A percentile compares a stretch with the other conserved stretches of the same genome.
Evolutionary conservation across 441 rosid species (phyloP).

Genomic region (Gossypium lobatum): DNA sequence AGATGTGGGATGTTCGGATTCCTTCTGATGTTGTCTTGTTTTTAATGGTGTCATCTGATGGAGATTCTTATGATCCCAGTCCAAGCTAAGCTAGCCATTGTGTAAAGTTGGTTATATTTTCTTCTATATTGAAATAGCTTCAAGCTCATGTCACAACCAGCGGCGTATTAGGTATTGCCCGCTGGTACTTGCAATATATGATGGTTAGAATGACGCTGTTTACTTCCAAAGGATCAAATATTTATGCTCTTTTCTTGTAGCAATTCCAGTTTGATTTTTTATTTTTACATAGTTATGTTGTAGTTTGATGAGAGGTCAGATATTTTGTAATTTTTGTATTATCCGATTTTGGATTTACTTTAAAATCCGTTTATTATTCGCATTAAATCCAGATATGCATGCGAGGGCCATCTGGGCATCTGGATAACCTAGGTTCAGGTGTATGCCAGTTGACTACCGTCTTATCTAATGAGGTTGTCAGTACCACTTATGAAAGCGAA

Average conservation of each 20-base stretch:
- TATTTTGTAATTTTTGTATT: too few species aligned
- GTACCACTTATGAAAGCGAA: too few species aligned
- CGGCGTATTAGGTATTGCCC: slow-evolving; percentile 10
- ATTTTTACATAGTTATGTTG: too few species aligned
- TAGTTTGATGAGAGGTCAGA: too few species aligned
- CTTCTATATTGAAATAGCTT: slow-evolving; percentile 20
- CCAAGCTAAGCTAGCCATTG: slow-evolving; percentile 29
- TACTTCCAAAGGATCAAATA: not conserved
- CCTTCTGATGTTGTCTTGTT: slow-evolving; percentile 24
- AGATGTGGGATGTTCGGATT: slow-evolving; percentile 28
- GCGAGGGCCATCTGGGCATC: too few species aligned
- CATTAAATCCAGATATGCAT: too few species aligned
- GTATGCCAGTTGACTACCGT: too few species aligned
- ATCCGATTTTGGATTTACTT: too few species aligned
- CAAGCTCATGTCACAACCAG: slow-evolving; percentile 15
- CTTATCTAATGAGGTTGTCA: too few species aligned
- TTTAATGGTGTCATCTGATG: slow-evolving; percentile 27
- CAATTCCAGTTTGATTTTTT: not conserved
- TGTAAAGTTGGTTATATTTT: slow-evolving; percentile 29
- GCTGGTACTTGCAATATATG: slow-evolving; percentile 12
- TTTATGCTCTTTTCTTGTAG: not conserved
- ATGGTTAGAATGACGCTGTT: slow-evolving; percentile 8
- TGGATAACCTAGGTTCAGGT: too few species aligned
- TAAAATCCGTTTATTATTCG: too few species aligned
- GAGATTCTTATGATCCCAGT: slow-evolving; percentile 31